These are phyloP conservation scores for Cyberlindnera xishuangbannaensis DNA, from an alignment of 805 yeast species.

Conservation along the genomic window DNA sequence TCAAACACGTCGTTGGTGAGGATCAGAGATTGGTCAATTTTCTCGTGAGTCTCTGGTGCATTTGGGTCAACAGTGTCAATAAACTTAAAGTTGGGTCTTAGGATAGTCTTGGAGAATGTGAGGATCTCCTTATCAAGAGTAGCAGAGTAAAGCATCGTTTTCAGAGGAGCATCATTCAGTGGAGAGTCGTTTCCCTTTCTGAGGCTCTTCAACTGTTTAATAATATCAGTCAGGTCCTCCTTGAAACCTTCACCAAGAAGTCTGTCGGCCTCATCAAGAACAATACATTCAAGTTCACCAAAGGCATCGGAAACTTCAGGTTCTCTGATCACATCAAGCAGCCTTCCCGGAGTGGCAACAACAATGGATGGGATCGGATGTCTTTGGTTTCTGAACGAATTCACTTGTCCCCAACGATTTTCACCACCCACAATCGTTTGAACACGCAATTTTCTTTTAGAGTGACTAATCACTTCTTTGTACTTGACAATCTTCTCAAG, in stretches of 20 bases:
- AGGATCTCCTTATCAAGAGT: slow-evolving; percentile 71
- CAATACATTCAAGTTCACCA: slow-evolving; percentile 50
- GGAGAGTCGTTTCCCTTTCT: slow-evolving; percentile 21
- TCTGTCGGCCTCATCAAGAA: slow-evolving; percentile 91
- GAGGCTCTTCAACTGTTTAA: slow-evolving; percentile 38
- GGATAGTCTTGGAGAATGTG: slow-evolving; percentile 52
- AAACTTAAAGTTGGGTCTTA: slow-evolving; percentile 50
- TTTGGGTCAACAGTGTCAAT: slow-evolving; percentile 71
- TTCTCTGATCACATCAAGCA: slow-evolving; percentile 52
- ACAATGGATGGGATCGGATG: slow-evolving; percentile 49
- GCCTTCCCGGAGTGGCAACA: slow-evolving; percentile 88
- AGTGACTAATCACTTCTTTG: slow-evolving; percentile 15
- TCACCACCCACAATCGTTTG: slow-evolving; percentile 67
- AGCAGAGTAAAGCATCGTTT: slow-evolving; percentile 80
- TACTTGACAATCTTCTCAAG: slow-evolving; percentile 40
- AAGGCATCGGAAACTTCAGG: slow-evolving; percentile 42
- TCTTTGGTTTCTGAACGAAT: slow-evolving; percentile 24
- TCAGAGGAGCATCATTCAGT: slow-evolving; percentile 40
- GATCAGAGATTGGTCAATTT: slow-evolving; percentile 63
- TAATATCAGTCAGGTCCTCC: slow-evolving; percentile 54
- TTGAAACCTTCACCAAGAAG: slow-evolving; percentile 77
- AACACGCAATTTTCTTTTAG: slow-evolving; percentile 31
- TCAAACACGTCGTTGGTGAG: slow-evolving; percentile 50
- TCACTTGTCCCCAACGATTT: slow-evolving; percentile 33
- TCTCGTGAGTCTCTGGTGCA: slow-evolving; percentile 75